Conservation (phyloP, 1,284 basidiomycete genomes). For the Kwoniella shivajii region DNA sequence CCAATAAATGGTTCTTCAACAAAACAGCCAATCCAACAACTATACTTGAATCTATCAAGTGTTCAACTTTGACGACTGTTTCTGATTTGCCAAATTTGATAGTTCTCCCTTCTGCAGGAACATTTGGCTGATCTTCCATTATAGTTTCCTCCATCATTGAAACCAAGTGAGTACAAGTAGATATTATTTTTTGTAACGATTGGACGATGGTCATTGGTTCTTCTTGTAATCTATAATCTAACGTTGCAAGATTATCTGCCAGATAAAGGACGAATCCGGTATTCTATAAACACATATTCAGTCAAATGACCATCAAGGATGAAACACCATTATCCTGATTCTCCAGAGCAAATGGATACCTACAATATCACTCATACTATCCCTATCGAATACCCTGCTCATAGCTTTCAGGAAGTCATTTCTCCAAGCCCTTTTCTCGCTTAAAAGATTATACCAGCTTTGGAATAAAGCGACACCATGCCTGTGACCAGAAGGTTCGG, state of each 20-base stretch:
- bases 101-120: slow-evolving; percentile 21
- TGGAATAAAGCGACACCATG: slow-evolving; percentile 67
- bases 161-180: slow-evolving; percentile 75
- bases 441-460: slow-evolving; percentile 85
- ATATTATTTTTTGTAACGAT: slow-evolving; percentile 75
- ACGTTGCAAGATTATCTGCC: slow-evolving; percentile 86
- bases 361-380: slow-evolving; percentile 39
- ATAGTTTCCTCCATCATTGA: slow-evolving; percentile 52
- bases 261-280: slow-evolving; percentile 84
- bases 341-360: no score
- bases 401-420: slow-evolving; percentile 86
- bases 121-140: slow-evolving; percentile 35
- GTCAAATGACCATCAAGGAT: not conserved
- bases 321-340: not conserved
- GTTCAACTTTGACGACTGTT: slow-evolving; percentile 24
- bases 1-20: slow-evolving; percentile 79
- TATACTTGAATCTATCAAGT: slow-evolving; percentile 60
- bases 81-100: not conserved
- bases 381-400: slow-evolving; percentile 75
- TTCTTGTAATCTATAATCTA: slow-evolving; percentile 94
- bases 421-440: slow-evolving; percentile 80
- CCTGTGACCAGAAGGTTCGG: slow-evolving; percentile 47
- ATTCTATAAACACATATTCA: slow-evolving; percentile 54
- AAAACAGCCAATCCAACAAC: slow-evolving; percentile 78
- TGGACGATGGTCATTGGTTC: slow-evolving; percentile 85